Conservation (phyloP, 2,329 filamentous ascomycete species). For the Grosmannia huntii region DNA sequence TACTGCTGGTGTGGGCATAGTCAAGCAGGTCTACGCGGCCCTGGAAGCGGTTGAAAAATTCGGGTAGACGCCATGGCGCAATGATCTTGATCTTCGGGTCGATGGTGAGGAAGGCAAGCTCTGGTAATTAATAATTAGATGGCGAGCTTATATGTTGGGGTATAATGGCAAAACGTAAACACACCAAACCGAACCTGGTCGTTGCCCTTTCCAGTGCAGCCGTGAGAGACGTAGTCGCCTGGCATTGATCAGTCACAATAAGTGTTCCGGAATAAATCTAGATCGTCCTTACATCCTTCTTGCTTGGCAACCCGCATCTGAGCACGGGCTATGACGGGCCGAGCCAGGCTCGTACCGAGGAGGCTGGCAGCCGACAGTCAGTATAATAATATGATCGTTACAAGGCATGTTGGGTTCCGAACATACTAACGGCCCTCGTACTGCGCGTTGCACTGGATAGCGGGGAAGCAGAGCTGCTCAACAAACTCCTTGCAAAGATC, state of each 20-base stretch:
- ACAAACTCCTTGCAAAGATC: slow-evolving; percentile 66
- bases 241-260: background rate
- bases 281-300: slow-evolving; percentile 36
- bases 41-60: slow-evolving; percentile 58
- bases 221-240: slow-evolving; percentile 12
- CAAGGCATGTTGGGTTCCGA: slow-evolving; percentile 20
- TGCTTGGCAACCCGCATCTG: slow-evolving; percentile 52
- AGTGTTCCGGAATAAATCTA: no score
- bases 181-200: slow-evolving; percentile 13
- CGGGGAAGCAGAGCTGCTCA: slow-evolving; percentile 68
- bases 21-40: slow-evolving; percentile 62
- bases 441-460: slow-evolving; percentile 61
- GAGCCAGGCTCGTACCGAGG: slow-evolving; percentile 48
- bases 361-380: slow-evolving; percentile 16
- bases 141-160: background rate
- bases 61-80: slow-evolving; percentile 59
- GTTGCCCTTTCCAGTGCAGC: slow-evolving; percentile 47
- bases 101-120: slow-evolving; percentile 28
- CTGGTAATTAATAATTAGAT: slow-evolving; percentile 13
- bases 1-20: slow-evolving; percentile 53
- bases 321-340: slow-evolving; percentile 56
- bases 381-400: slow-evolving; percentile 23
- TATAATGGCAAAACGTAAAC: background rate
- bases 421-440: slow-evolving; percentile 42
- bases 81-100: slow-evolving; percentile 57